Evolutionary conservation across 1,284 basidiomycete genomes (phyloP), one percentile per base, ranked within the genome.

Genomic region (Melampsora larici-populina): DNA sequence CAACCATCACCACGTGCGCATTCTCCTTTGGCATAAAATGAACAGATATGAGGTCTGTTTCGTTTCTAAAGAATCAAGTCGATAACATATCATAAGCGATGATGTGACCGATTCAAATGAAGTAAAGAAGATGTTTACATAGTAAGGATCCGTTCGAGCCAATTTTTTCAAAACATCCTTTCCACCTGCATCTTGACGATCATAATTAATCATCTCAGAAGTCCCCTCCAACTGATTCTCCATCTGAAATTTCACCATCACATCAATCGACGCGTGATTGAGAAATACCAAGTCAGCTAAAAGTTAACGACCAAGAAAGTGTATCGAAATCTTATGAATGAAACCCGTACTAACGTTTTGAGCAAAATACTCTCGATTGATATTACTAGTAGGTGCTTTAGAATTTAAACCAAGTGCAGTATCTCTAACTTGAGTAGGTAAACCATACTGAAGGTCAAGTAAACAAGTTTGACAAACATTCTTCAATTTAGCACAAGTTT

Each of bases 401-500:
- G 89, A 91, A 84, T 93, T 89, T 60, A 93, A 83, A 13, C 91
- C 93, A 64, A 99, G 85, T 8, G 97, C 97, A 0, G 95, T 96
- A 84, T 99, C 97, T 78, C 97, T 88, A 18, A 99, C 95, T 87
- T 99, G 97, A 0, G 94, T 95, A 1, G 97, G 97, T 64, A 99
- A 86, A 21, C 93, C 93, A 81, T 94, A 99, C 84, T 98, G 94
- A 21, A 85, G 88, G 84, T 99, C 97, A 48, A 99, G 87, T 36
- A 99, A 87, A 84, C 97, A 99, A 0, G 95, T 98, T 86, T 99
- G 97, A 86, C 97, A 99, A 60, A 97, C 92, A 82, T 99, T 97
- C 87, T 98, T 97, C 81, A 97, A 91, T 87, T 97, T 99, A 51
- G 96, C 93, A 82, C 97, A 99, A 0, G 97, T 98, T 84, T 97